phyloP scores from a whole-genome alignment of 73 alveolate species.

The Urostyla sp. region DNA sequence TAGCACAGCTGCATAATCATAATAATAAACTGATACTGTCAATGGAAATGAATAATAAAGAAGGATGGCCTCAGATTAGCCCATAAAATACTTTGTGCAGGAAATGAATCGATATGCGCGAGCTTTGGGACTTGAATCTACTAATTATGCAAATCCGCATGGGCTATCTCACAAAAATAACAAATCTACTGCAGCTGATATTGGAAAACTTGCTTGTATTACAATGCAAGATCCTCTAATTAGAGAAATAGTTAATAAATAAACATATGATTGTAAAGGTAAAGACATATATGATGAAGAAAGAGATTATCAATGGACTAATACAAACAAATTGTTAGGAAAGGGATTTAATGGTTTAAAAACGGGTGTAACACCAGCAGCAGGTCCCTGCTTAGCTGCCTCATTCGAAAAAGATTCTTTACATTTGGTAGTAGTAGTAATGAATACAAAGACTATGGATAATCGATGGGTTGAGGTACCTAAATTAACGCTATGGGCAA shows the following conservation, averaged over 20 bases:
- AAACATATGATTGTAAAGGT: conserved; percentile 70
- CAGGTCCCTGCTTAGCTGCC: conserved; percentile 93
- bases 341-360: conserved; percentile 88
- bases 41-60: conserved; percentile 52
- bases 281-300: conserved; percentile 59
- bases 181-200: conserved; percentile 78
- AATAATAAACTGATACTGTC: conserved; percentile 6
- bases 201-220: conserved; percentile 75
- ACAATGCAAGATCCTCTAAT: conserved; percentile 75
- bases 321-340: conserved; percentile 82
- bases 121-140: conserved; percentile 74
- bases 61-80: conserved; percentile 58
- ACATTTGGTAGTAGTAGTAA: conserved; percentile 74
- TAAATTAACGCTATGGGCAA: conserved; percentile 84
- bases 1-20: conserved; percentile 33
- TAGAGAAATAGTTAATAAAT: conserved; percentile 77
- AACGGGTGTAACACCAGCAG: conserved; percentile 91
- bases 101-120: conserved; percentile 85
- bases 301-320: conserved; percentile 76
- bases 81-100: conserved; percentile 71
- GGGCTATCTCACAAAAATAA: conserved; percentile 80
- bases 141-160: conserved; percentile 87
- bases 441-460: conserved; percentile 82
- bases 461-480: conserved; percentile 89
- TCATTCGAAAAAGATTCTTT: conserved; percentile 69